Evolutionary conservation across 805 yeast species (phyloP).

Genomic region (Teunomyces cretensis): DNA sequence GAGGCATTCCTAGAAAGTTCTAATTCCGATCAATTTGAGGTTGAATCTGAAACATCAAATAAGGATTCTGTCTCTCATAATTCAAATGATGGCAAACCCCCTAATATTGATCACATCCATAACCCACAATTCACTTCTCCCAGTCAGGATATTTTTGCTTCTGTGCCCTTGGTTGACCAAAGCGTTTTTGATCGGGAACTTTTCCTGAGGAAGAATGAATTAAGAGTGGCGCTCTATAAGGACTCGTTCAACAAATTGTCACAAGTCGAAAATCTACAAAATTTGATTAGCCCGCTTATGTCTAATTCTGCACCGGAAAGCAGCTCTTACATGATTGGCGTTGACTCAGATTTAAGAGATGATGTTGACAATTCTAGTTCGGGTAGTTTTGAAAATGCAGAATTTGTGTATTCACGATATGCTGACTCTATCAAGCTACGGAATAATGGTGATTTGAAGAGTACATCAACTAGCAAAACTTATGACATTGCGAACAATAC

Average conservation of each 20-base stretch:
- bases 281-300: neutral
- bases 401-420: slow-evolving; percentile 3
- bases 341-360: neutral
- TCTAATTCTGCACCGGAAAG: neutral
- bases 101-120: neutral
- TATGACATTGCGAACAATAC: neutral
- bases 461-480: neutral
- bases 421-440: slow-evolving; percentile 1
- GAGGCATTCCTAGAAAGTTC: neutral
- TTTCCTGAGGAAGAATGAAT: slow-evolving; percentile 10
- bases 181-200: slow-evolving; percentile 11
- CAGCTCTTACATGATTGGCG: neutral
- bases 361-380: slow-evolving; percentile 4
- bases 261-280: slow-evolving; percentile 3
- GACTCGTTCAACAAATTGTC: slow-evolving; percentile 10
- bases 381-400: slow-evolving; percentile 7
- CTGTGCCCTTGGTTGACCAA: slow-evolving; percentile 10
- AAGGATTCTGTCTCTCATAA: slow-evolving; percentile 1
- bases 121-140: neutral
- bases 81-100: neutral
- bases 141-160: slow-evolving; percentile 11
- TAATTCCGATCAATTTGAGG: slow-evolving; percentile 1
- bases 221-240: slow-evolving; percentile 11
- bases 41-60: neutral
- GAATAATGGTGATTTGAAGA: neutral